These are phyloP conservation scores for Abrus precatorius DNA, from an alignment of 306 rosid genomes.

Conservation along the genomic window DNA sequence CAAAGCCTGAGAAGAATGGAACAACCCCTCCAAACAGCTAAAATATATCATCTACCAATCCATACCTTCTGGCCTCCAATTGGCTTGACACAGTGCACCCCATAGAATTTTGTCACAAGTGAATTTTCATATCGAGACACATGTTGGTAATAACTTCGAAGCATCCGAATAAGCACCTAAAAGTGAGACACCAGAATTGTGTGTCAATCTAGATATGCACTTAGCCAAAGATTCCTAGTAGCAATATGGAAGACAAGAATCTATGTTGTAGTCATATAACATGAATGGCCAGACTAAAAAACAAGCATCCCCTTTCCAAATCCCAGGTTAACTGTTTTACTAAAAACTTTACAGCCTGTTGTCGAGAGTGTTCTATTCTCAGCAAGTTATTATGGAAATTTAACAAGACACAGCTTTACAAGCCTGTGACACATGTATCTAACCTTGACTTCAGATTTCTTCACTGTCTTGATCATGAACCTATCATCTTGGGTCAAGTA, in stretches of 20 bases:
- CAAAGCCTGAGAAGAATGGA: conserved; percentile 14
- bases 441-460: conserved; percentile 99
- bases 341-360: not conserved
- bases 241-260: not conserved
- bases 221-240: not conserved
- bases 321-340: not conserved
- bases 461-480: conserved; percentile 97
- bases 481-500: conserved; percentile 97
- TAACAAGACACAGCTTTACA: conserved; percentile 37
- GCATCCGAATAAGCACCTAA: conserved; percentile 98
- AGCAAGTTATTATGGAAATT: conserved; percentile 1
- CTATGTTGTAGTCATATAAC: not conserved
- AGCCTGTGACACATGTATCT: conserved; percentile 40
- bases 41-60: conserved; percentile 26
- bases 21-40: conserved; percentile 29
- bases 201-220: conserved; percentile 26
- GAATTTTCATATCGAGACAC: conserved; percentile 81
- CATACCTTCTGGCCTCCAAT: conserved; percentile 94
- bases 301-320: not conserved
- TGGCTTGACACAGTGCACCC: conserved; percentile 98
- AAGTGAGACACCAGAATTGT: conserved; percentile 37
- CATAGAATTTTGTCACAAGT: conserved; percentile 89
- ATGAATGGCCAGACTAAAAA: not conserved
- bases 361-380: not conserved
- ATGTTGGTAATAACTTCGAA: conserved; percentile 82